phyloP scores from a whole-genome alignment of 305 asterid species.

The Caryopteris hybrid region DNA sequence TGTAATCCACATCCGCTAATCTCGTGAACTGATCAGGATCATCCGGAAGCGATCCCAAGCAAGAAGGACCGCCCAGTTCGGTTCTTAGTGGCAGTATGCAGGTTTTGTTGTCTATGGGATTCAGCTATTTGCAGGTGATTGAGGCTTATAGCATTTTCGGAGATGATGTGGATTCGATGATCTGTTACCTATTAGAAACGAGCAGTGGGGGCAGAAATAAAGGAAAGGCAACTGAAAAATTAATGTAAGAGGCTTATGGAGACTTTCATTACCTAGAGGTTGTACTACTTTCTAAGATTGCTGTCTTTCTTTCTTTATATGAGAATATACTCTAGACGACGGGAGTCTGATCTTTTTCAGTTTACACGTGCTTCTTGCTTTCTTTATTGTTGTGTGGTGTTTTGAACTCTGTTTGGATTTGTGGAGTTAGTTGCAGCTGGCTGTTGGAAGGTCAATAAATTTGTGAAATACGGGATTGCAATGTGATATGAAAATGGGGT shows the following conservation, averaged over 20 bases:
- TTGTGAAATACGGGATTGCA: no score
- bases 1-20: background rate
- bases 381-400: background rate
- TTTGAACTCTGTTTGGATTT: background rate
- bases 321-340: constrained; percentile 8
- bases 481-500: no score
- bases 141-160: constrained; percentile 94
- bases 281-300: constrained; percentile 22
- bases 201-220: constrained; percentile 72
- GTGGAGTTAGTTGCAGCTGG: background rate
- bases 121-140: constrained; percentile 77
- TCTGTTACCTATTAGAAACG: constrained; percentile 73
- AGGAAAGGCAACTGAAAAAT: constrained; percentile 88
- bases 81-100: constrained; percentile 67
- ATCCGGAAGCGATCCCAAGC: constrained; percentile 42
- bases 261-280: background rate
- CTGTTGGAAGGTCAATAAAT: no score
- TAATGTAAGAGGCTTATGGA: background rate
- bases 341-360: background rate
- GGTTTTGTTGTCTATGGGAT: constrained; percentile 86
- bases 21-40: constrained; percentile 39
- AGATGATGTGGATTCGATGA: constrained; percentile 88
- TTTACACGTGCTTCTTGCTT: background rate
- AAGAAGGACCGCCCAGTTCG: constrained; percentile 32
- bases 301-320: background rate